Evolutionary conservation across 257 asterid species (phyloP).

Genomic region (Nicotiana tabacum): DNA sequence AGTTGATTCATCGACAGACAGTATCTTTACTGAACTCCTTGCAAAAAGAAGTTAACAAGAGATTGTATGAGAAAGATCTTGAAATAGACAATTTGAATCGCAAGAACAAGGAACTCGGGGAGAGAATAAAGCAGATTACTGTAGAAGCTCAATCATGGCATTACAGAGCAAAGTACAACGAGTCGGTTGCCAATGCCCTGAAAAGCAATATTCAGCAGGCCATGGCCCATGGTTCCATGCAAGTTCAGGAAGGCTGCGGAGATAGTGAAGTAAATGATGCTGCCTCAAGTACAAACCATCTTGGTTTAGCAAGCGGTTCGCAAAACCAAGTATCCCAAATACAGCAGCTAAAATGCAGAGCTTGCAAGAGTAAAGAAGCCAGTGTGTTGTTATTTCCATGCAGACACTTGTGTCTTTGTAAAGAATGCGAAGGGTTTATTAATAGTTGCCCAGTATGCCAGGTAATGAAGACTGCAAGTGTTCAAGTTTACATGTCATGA

Average conservation of each 20-base stretch:
- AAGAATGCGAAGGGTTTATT: slow-evolving; percentile 52
- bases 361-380: slow-evolving; percentile 37
- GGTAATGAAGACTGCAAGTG: slow-evolving; percentile 65
- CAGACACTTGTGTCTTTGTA: slow-evolving; percentile 62
- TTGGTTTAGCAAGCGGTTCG: slow-evolving; percentile 14
- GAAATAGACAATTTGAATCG: slow-evolving; percentile 53
- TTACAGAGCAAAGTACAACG: slow-evolving; percentile 65
- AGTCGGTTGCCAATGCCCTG: slow-evolving; percentile 46
- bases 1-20: slow-evolving; percentile 51
- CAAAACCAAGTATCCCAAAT: slow-evolving; percentile 9
- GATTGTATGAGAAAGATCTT: slow-evolving; percentile 49
- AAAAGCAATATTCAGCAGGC: slow-evolving; percentile 61
- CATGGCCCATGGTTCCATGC: slow-evolving; percentile 40
- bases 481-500: slow-evolving; percentile 54
- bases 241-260: slow-evolving; percentile 63
- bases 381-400: slow-evolving; percentile 55
- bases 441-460: slow-evolving; percentile 60
- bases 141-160: slow-evolving; percentile 76
- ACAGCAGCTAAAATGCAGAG: slow-evolving; percentile 34
- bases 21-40: slow-evolving; percentile 38
- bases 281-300: slow-evolving; percentile 43
- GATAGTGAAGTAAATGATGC: slow-evolving; percentile 74
- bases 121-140: slow-evolving; percentile 54
- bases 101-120: slow-evolving; percentile 61
- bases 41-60: slow-evolving; percentile 42